Base-by-base conservation (phyloP, 129 eudicot genomes). In the Lactuca sativa region DNA sequence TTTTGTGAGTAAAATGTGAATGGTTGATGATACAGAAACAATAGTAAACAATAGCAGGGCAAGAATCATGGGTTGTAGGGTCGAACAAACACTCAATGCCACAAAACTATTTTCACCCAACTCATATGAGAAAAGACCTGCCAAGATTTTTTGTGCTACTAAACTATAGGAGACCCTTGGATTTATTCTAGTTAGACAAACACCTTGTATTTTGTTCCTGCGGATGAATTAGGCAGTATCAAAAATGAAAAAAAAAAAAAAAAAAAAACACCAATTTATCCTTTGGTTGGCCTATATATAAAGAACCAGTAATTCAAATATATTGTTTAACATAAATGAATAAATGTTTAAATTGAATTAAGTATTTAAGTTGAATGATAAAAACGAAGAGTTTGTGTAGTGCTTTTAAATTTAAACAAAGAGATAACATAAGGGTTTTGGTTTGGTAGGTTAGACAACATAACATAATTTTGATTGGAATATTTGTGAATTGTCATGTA, bases 1-100 rank as follows among this genome's bases (percentile, higher is more conserved):
- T 67, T 67, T 49, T 49, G 72, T 67, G 72, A 67, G 72, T 51
- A 67, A 67, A 67, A 67, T 67, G 72, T 67, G 72, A 67, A 67
- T 67, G 72, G 72, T 31, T 52, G 49, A 67, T 67, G 60, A 67
- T 67, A 58, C 72, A 67, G 60, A 51, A 51, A 67, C 58, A 67
- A 52, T 33, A 32, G 49, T 51, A 51, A 51, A 52, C 72, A 67
- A 31, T 36, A 43, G 72, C 72, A 67, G 72, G 21, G 72, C 59
- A 67, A 51, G 72, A 52, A 51, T 67, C 32, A 67, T 67, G 72
- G 72, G 72, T 33, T 67, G 72, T 67, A 67, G 72, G 72, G 40
- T 58, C 72, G 34, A 51, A 67, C 16, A 33, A 51, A 67, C 49
- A 33, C 43, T 66, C 60, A 31, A 61, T 16, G 30, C 56, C 56